These are phyloP conservation scores for Aspergillus viridinutans DNA, from an alignment of 2,329 filamentous ascomycete genomes.

Conservation along the genomic window DNA sequence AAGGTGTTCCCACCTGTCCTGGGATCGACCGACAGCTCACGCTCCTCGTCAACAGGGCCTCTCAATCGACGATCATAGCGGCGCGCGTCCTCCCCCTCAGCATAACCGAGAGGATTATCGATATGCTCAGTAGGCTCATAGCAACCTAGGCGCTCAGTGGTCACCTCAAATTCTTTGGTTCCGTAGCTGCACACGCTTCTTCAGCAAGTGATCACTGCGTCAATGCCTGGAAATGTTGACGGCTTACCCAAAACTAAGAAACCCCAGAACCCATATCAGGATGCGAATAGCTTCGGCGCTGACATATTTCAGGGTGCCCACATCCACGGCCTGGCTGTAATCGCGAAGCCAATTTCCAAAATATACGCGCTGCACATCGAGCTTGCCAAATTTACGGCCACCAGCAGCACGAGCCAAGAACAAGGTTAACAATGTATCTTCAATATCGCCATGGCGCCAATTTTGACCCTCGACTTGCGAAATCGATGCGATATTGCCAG, in stretches of 20 bases:
- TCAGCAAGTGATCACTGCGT: background rate
- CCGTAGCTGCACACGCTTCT: slow-evolving; percentile 43
- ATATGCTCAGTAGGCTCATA: slow-evolving; percentile 83
- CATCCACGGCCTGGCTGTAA: slow-evolving; percentile 91
- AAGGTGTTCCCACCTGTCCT: slow-evolving; percentile 49
- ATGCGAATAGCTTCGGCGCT: slow-evolving; percentile 88
- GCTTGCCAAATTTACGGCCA: slow-evolving; percentile 81
- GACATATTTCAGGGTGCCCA: slow-evolving; percentile 86
- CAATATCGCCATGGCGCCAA: slow-evolving; percentile 88
- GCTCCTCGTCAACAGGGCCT: slow-evolving; percentile 71
- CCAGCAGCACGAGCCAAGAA: slow-evolving; percentile 60
- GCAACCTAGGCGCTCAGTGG: slow-evolving; percentile 70
- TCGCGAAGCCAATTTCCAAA: slow-evolving; percentile 95
- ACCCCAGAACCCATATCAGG: slow-evolving; percentile 81
- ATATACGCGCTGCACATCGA: slow-evolving; percentile 84
- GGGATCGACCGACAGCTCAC: slow-evolving; percentile 74
- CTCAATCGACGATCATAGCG: slow-evolving; percentile 77
- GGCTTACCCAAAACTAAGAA: slow-evolving; percentile 77
- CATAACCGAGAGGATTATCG: slow-evolving; percentile 76
- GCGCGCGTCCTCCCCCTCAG: slow-evolving; percentile 80
- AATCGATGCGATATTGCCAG: slow-evolving; percentile 79
- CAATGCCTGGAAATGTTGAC: background rate
- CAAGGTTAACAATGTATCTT: slow-evolving; percentile 78
- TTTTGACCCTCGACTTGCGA: slow-evolving; percentile 80
- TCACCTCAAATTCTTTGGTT: slow-evolving; percentile 81